Evolutionary conservation across 176 grass and related monocot genomes (phyloP).

Genomic region (Zea mays): Zm-B73-REFERENCE-NAM-5.0 NC_050102.1:145925001-145925500

Average conservation of each 20-base stretch:
- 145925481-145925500: conserved; percentile 50
- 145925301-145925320: conserved; percentile 41
- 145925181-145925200: conserved; percentile 6
- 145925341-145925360: conserved; percentile 39
- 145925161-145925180: background rate
- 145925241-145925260: conserved; percentile 9
- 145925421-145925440: conserved; percentile 4
- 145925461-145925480: conserved; percentile 48
- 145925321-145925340: conserved; percentile 11
- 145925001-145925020: conserved; percentile 43
- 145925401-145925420: conserved; percentile 34
- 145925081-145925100: conserved; percentile 57
- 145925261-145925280: background rate
- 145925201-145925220: background rate
- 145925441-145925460: conserved; percentile 20
- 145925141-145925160: background rate
- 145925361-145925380: conserved; percentile 35
- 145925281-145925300: conserved; percentile 20
- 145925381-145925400: conserved; percentile 36
- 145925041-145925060: conserved; percentile 72
- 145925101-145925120: conserved; percentile 56
- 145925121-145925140: conserved; percentile 65
- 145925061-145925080: conserved; percentile 56
- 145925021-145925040: conserved; percentile 68
- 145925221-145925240: background rate